A percentile compares a stretch with the other conserved stretches of the same genome.
Conservation (phyloP, 2,329 filamentous ascomycete genomes). For the Neopestalotiopsis sp. region DNA sequence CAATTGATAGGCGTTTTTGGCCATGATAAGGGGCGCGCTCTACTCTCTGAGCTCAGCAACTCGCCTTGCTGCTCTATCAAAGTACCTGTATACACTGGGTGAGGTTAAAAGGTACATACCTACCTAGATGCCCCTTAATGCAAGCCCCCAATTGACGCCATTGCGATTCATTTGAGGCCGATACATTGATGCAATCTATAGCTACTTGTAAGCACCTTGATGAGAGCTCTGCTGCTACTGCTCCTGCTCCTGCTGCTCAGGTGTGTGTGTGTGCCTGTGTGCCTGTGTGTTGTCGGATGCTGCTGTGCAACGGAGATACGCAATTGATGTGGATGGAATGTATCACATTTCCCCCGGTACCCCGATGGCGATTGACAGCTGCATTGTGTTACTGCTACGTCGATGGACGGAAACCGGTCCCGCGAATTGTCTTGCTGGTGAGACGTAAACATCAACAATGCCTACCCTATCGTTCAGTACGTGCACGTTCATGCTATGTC, state of each 20-base stretch:
- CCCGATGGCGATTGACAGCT: not conserved
- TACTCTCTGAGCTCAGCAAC: not conserved
- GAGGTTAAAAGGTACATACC: not conserved
- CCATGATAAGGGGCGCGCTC: not conserved
- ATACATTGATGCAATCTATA: not conserved
- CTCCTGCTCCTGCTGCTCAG: not conserved
- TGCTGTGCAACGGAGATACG: not conserved
- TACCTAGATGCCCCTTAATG: not conserved
- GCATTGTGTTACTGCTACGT: constrained; percentile 2
- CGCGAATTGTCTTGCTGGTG: not conserved
- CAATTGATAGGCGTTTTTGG: too few species aligned
- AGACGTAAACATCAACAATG: not conserved
- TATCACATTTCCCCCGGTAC: not conserved
- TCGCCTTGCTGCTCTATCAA: not conserved
- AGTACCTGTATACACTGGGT: not conserved
- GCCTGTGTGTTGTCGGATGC: not conserved
- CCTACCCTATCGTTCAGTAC: too few species aligned
- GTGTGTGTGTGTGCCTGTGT: not conserved
- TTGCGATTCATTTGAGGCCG: not conserved
- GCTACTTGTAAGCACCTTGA: not conserved
- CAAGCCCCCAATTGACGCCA: not conserved
- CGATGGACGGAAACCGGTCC: not conserved
- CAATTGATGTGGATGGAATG: not conserved
- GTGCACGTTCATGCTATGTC: too few species aligned
- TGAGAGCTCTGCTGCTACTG: not conserved